These are phyloP conservation scores for Cylindrotheca closterium DNA, from an alignment of 108 stramenopile genomes.

Conservation along the genomic window DNA sequence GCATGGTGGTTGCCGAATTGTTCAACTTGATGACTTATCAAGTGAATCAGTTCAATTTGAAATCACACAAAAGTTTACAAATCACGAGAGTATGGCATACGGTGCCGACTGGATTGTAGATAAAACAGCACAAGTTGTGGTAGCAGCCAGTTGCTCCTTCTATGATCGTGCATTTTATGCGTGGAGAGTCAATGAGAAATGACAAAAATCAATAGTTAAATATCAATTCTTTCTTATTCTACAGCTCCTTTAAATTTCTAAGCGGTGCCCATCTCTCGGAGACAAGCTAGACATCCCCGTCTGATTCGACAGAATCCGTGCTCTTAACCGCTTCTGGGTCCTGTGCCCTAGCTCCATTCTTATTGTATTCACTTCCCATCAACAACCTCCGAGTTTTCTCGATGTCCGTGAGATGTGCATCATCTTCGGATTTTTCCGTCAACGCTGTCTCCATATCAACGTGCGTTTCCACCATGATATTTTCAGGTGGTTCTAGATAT, in stretches of 20 bases:
- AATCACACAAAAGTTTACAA: conserved; percentile 46
- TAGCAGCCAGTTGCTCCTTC: conserved; percentile 82
- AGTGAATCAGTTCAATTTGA: conserved; percentile 6
- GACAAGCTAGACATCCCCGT: too few relatives aligned
- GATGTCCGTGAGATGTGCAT: background rate
- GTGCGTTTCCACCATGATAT: background rate
- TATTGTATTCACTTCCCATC: too few relatives aligned
- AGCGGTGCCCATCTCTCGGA: too few relatives aligned
- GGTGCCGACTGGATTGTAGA: conserved; percentile 80
- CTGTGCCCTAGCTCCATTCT: too few relatives aligned
- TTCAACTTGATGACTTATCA: conserved; percentile 36
- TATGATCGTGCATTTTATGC: conserved; percentile 70
- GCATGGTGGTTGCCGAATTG: conserved; percentile 82
- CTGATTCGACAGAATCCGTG: too few relatives aligned
- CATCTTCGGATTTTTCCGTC: too few relatives aligned
- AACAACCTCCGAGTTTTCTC: too few relatives aligned
- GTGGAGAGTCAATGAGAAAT: conserved; percentile 40
- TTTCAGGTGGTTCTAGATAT: background rate
- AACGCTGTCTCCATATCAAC: too few relatives aligned
- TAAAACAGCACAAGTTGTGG: conserved; percentile 33
- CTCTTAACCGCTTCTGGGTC: too few relatives aligned
- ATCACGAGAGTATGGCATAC: conserved; percentile 87
- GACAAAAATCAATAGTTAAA: background rate
- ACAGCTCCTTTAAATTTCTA: too few relatives aligned
- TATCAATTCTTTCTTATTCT: background rate